A percentile compares a stretch with the other conserved stretches of the same genome.
These are phyloP conservation scores for Suillus brevipes DNA, from an alignment of 768 basidiomycete genomes.

Conservation along the genomic window DNA sequence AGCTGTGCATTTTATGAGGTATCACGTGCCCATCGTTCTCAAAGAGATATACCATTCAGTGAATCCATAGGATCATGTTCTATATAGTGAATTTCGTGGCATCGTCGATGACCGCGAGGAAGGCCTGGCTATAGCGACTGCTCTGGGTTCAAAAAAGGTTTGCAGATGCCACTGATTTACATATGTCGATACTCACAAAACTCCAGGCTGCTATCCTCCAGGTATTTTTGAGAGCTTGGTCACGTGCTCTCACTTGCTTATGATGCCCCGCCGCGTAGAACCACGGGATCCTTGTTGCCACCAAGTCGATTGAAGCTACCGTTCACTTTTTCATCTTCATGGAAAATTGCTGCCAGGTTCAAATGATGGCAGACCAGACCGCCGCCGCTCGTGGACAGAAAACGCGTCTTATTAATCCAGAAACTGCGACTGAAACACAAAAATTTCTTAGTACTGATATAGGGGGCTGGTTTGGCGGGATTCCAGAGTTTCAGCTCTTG, in stretches of 20 bases:
- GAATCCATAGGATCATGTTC: conserved; percentile 23
- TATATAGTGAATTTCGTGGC: conserved; percentile 33
- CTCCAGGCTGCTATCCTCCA: conserved; percentile 24
- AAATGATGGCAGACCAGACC: conserved; percentile 31
- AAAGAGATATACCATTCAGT: background rate
- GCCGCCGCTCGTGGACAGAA: conserved; percentile 19
- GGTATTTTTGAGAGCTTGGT: conserved; percentile 7
- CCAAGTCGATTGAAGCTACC: conserved; percentile 25
- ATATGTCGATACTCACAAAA: background rate
- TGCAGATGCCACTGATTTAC: background rate
- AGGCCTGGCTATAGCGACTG: conserved; percentile 30
- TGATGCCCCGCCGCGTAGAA: conserved; percentile 16
- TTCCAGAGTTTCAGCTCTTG: conserved; percentile 38
- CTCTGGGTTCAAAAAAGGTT: conserved; percentile 29
- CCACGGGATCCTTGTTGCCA: conserved; percentile 28
- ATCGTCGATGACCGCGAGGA: conserved; percentile 37
- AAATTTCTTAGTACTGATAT: conserved; percentile 25
- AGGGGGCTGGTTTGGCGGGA: conserved; percentile 37
- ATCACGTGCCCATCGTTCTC: background rate
- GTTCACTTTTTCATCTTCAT: conserved; percentile 24
- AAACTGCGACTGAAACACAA: conserved; percentile 29
- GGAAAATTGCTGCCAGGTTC: conserved; percentile 33
- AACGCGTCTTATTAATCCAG: conserved; percentile 12
- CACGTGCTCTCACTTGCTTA: background rate
- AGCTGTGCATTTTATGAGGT: conserved; percentile 35